Base-by-base conservation (phyloP, 1,139 yeast genomes). In the Debaryomyces fabryi region DNA sequence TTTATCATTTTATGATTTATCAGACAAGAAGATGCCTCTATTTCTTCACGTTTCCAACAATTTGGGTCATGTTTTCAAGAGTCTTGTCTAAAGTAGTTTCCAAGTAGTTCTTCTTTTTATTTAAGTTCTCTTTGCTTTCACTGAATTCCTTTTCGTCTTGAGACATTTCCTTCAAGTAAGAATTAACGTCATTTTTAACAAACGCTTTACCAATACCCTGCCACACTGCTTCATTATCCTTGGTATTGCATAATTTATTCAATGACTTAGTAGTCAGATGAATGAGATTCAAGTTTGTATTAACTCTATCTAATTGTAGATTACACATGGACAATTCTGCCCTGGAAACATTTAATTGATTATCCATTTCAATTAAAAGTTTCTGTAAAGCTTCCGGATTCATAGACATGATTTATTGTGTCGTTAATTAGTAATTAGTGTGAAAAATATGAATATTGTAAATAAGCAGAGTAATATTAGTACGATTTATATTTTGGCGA, bases 121-220 rank as follows among this genome's bases (percentile, higher is more conserved):
- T 70, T 55, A 91, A 71, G 42, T 82, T 83, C 57, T 76, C 76
- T 56, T 83, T 70, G 54, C 83, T 82, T 20, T 86, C 95, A 49
- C 74, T 64, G 49, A 83, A 74, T 20, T 75, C 79, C 45, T 68
- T 67, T 54, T 81, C 80, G 56, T 88, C 91, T 16, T 66, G 62
- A 29, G 70, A 62, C 39, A 88, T 68, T 43, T 76, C 76, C 13
- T 65, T 60, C 47, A 79, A 64, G 63, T 88, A 88, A 3, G 71
- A 66, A 9, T 65, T 58, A 3, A 73, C 74, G 21, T 77, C 71
- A 2, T 69, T 69, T 30, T 68, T 59, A 8, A 86, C 68, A 62
- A 86, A 87, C 52, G 90, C 82, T 67, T 87, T 87, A 20, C 97
- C 97, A 27, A 89, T 80, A 2, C 96, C 90, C 62, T 88, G 83